A percentile compares a stretch with the other conserved stretches of the same genome.
Conservation (phyloP, 1,284 basidiomycete genomes). For the Irpex rosettiformis region DNA sequence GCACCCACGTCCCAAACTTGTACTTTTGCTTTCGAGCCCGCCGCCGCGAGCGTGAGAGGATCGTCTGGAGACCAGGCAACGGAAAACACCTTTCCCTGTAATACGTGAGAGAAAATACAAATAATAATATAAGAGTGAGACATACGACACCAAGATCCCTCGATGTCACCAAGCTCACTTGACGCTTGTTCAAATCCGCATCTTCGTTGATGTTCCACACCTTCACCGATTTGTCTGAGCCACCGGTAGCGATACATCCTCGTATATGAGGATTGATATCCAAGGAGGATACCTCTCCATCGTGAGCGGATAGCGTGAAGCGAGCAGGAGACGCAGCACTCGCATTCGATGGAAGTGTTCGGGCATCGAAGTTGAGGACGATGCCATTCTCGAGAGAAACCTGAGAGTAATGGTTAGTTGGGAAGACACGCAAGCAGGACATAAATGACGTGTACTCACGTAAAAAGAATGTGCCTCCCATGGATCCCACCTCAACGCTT, state of each 20-base stretch:
- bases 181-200: constrained; percentile 60
- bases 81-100: constrained; percentile 93
- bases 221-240: constrained; percentile 91
- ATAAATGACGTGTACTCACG: constrained; percentile 45
- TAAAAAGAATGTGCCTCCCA: constrained; percentile 89
- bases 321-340: constrained; percentile 61
- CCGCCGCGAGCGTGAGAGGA: constrained; percentile 90
- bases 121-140: constrained; percentile 20
- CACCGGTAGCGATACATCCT: constrained; percentile 91
- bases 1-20: constrained; percentile 93
- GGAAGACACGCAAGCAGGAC: constrained; percentile 1
- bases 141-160: constrained; percentile 92
- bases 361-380: constrained; percentile 89
- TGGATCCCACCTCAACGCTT: constrained; percentile 94
- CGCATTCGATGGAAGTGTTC: constrained; percentile 71
- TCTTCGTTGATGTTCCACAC: constrained; percentile 88
- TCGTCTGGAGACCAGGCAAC: constrained; percentile 91
- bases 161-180: constrained; percentile 85
- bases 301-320: constrained; percentile 93
- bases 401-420: constrained; percentile 35
- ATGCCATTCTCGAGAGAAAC: constrained; percentile 92
- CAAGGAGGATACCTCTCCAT: constrained; percentile 88
- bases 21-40: constrained; percentile 88
- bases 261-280: constrained; percentile 91
- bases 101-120: neutral